phyloP scores from a whole-genome alignment of 148 eudicot genomes.

The Cornus controversa region DNA sequence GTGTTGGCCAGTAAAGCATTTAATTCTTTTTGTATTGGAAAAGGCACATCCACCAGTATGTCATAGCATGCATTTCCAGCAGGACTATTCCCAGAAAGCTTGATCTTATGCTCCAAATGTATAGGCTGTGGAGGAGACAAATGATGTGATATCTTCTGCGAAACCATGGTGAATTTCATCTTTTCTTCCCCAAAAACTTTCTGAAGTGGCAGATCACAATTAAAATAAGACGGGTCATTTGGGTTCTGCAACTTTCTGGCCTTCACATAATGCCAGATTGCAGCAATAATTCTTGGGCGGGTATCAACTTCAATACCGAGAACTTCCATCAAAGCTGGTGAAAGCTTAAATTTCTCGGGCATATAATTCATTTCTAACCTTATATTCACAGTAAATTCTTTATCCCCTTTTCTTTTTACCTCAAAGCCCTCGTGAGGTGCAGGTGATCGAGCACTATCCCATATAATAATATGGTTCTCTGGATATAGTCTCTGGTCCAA shows the following conservation, averaged over 20 bases:
- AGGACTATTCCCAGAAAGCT: slow-evolving; percentile 79
- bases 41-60: slow-evolving; percentile 84
- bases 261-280: slow-evolving; percentile 94
- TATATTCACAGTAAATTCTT: slow-evolving; percentile 67
- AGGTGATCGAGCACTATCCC: slow-evolving; percentile 85
- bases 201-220: slow-evolving; percentile 81
- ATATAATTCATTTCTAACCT: slow-evolving; percentile 77
- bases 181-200: slow-evolving; percentile 83
- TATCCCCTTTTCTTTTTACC: slow-evolving; percentile 87
- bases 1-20: slow-evolving; percentile 72
- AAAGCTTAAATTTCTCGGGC: slow-evolving; percentile 90
- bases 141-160: slow-evolving; percentile 77
- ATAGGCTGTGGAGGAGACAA: slow-evolving; percentile 81
- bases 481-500: slow-evolving; percentile 86
- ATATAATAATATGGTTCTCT: slow-evolving; percentile 79
- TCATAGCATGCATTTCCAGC: slow-evolving; percentile 89
- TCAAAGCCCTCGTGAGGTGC: slow-evolving; percentile 93
- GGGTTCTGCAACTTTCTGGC: slow-evolving; percentile 82
- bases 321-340: slow-evolving; percentile 74
- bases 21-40: slow-evolving; percentile 86
- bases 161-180: slow-evolving; percentile 76
- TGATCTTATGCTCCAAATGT: slow-evolving; percentile 81
- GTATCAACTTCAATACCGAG: slow-evolving; percentile 95
- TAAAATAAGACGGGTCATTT: slow-evolving; percentile 80
- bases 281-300: slow-evolving; percentile 81